phyloP scores from a whole-genome alignment of 805 yeast species.

The Priceomyces melissophilus region DNA sequence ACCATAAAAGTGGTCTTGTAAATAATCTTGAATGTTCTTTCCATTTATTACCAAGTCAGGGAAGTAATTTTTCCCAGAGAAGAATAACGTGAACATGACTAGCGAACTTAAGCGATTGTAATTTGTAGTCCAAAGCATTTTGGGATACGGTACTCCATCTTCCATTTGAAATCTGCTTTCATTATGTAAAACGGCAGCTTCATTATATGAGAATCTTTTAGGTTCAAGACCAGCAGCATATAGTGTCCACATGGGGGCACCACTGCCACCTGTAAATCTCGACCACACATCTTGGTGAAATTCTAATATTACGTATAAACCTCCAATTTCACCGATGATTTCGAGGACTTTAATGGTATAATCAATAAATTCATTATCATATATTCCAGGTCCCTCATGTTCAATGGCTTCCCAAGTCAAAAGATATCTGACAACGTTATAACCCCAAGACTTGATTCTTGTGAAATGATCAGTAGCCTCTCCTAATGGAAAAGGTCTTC shows the following conservation, averaged over 20 bases:
- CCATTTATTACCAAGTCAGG: conserved; percentile 74
- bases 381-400: conserved; percentile 79
- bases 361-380: conserved; percentile 73
- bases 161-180: conserved; percentile 34
- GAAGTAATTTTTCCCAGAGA: conserved; percentile 71
- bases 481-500: conserved; percentile 72
- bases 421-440: conserved; percentile 70
- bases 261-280: conserved; percentile 82
- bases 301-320: conserved; percentile 75
- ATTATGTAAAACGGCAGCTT: conserved; percentile 79
- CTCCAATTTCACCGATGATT: conserved; percentile 60
- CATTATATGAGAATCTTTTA: conserved; percentile 60
- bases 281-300: conserved; percentile 97
- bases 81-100: conserved; percentile 83
- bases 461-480: conserved; percentile 69
- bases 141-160: conserved; percentile 52
- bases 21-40: conserved; percentile 69
- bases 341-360: conserved; percentile 63
- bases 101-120: conserved; percentile 70
- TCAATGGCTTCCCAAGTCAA: conserved; percentile 93
- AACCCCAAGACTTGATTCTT: conserved; percentile 77
- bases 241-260: conserved; percentile 92
- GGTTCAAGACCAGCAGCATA: conserved; percentile 89
- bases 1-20: conserved; percentile 60
- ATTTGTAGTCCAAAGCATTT: conserved; percentile 93